These are phyloP conservation scores for Teratosphaeria epicoccoides DNA, from an alignment of 2,329 filamentous ascomycete genomes.

Conservation along the genomic window DNA sequence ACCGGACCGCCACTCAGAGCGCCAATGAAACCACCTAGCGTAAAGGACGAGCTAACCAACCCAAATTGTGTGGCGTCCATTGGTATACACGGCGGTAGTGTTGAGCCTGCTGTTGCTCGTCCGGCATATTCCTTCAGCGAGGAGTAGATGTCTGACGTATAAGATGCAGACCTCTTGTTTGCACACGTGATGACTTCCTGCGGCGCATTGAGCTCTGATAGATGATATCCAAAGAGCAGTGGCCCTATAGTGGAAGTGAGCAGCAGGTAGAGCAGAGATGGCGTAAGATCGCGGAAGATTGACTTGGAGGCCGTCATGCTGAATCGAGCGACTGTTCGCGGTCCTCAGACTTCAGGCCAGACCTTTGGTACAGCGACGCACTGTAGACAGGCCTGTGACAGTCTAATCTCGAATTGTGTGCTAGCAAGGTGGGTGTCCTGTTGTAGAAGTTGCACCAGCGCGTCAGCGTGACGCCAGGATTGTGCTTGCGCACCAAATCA, in stretches of 20 bases:
- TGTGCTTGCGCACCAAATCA: no score
- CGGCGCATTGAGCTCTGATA: slow-evolving; percentile 90
- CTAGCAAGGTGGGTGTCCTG: neutral
- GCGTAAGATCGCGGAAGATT: slow-evolving; percentile 45
- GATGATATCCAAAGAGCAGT: slow-evolving; percentile 86
- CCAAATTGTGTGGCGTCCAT: slow-evolving; percentile 79
- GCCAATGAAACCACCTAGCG: slow-evolving; percentile 74
- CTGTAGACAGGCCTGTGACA: no score
- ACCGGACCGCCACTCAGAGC: slow-evolving; percentile 70
- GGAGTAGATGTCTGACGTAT: slow-evolving; percentile 9
- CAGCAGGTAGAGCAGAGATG: slow-evolving; percentile 68
- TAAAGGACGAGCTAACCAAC: slow-evolving; percentile 81
- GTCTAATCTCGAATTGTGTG: neutral
- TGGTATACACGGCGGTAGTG: slow-evolving; percentile 67
- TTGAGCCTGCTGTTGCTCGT: slow-evolving; percentile 1
- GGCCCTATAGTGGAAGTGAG: slow-evolving; percentile 72
- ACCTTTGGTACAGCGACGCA: neutral
- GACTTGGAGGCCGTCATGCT: slow-evolving; percentile 3
- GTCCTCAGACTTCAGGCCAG: neutral
- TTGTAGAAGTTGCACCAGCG: neutral
- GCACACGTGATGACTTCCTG: slow-evolving; percentile 87
- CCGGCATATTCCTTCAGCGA: slow-evolving; percentile 24
- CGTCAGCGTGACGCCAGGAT: neutral
- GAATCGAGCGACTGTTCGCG: neutral
- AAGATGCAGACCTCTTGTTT: slow-evolving; percentile 40